Evolutionary conservation across 1,139 yeast genomes (phyloP).

Genomic region (Dujonia santamariae): DNA sequence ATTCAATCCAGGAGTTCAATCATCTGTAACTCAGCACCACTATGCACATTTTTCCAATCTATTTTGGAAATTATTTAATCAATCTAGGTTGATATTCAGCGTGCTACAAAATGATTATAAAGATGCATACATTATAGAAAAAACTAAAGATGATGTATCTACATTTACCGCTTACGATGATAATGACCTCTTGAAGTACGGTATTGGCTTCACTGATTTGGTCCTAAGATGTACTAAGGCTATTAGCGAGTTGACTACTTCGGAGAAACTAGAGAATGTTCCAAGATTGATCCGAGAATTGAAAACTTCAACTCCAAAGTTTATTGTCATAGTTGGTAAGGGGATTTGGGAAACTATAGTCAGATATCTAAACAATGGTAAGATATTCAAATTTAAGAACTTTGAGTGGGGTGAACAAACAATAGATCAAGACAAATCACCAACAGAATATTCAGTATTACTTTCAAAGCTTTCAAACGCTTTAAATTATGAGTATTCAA

Average conservation of each 20-base stretch:
- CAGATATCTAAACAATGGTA: slow-evolving; percentile 22
- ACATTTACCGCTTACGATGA: slow-evolving; percentile 35
- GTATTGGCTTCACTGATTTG: slow-evolving; percentile 71
- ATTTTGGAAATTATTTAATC: slow-evolving; percentile 67
- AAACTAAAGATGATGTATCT: slow-evolving; percentile 11
- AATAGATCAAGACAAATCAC: slow-evolving; percentile 27
- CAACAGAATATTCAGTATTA: slow-evolving; percentile 16
- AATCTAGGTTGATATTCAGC: slow-evolving; percentile 37
- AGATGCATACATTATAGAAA: slow-evolving; percentile 1
- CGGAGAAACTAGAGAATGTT: slow-evolving; percentile 57
- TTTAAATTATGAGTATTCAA: slow-evolving; percentile 14
- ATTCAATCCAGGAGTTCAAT: slow-evolving; percentile 69
- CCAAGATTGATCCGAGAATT: slow-evolving; percentile 52
- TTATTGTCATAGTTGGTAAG: slow-evolving; percentile 64
- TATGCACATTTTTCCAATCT: slow-evolving; percentile 71
- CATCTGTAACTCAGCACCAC: slow-evolving; percentile 64
- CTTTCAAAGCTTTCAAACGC: slow-evolving; percentile 15
- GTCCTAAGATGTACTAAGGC: slow-evolving; percentile 63
- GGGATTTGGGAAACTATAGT: slow-evolving; percentile 74
- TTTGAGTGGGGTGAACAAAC: slow-evolving; percentile 59
- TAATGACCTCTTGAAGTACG: slow-evolving; percentile 39
- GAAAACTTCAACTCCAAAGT: slow-evolving; percentile 29
- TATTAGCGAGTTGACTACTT: slow-evolving; percentile 49
- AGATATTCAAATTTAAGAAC: slow-evolving; percentile 9
- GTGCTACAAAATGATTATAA: no score